Evolutionary conservation across 2,329 filamentous ascomycete species (phyloP).

Genomic region (Neonectria neomacrospora): DNA sequence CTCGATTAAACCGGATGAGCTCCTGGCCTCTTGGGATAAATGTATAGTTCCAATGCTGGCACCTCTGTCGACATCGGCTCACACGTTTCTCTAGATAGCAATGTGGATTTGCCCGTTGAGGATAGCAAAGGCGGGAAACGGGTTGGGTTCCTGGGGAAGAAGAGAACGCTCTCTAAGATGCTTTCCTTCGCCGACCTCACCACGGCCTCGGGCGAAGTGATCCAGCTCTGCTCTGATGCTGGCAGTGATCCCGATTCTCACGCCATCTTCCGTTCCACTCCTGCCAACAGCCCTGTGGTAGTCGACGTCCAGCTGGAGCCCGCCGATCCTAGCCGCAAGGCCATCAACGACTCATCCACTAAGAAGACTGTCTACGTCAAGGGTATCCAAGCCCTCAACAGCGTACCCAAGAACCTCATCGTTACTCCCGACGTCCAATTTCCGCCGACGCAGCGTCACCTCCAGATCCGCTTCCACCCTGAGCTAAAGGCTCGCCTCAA

Average conservation of each 20-base stretch:
- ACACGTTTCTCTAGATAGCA: conserved; percentile 42
- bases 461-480: conserved; percentile 83
- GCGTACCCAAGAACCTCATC: conserved; percentile 71
- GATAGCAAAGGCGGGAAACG: conserved; percentile 31
- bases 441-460: conserved; percentile 77
- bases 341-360: conserved; percentile 37
- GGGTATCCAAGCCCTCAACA: conserved; percentile 50
- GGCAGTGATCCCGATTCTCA: conserved; percentile 52
- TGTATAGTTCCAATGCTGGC: conserved; percentile 38
- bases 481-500: conserved; percentile 74
- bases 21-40: conserved; percentile 46
- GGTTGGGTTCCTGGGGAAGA: conserved; percentile 76
- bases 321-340: conserved; percentile 33
- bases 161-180: conserved; percentile 73
- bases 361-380: conserved; percentile 75
- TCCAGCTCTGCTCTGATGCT: conserved; percentile 59
- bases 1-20: conserved; percentile 35
- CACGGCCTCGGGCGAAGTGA: conserved; percentile 51
- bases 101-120: conserved; percentile 37
- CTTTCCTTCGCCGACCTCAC: conserved; percentile 75
- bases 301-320: conserved; percentile 54
- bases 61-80: not conserved
- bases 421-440: conserved; percentile 80
- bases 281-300: conserved; percentile 64
- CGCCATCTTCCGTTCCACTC: conserved; percentile 57